These are phyloP conservation scores for Olyra latifolia DNA, from an alignment of 176 grass and related monocot genomes.

Conservation along the genomic window DNA sequence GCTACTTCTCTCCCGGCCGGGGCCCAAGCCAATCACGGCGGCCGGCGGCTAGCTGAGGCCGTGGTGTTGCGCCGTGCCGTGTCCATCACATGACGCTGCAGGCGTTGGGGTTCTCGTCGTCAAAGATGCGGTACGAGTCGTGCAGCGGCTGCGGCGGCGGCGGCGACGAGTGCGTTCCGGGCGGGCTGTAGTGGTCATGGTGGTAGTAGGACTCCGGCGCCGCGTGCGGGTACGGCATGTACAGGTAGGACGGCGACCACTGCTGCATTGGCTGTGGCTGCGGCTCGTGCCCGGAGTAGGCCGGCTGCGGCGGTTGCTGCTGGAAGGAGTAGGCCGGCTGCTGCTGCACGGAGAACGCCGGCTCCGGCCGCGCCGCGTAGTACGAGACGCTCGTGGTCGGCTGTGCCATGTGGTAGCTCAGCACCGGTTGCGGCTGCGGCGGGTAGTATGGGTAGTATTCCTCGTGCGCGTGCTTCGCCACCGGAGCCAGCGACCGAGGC, in stretches of 20 bases:
- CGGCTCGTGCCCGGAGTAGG: conserved; percentile 11
- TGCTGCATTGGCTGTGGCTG: conserved; percentile 29
- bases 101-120: conserved; percentile 79
- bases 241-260: conserved; percentile 53
- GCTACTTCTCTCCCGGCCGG: conserved; percentile 19
- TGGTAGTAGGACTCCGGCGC: conserved; percentile 41
- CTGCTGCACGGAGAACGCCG: conserved; percentile 29
- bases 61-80: background rate
- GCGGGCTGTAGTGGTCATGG: conserved; percentile 46
- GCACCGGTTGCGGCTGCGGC: conserved; percentile 56
- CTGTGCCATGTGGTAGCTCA: conserved; percentile 69
- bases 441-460: conserved; percentile 25
- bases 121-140: conserved; percentile 58
- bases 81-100: conserved; percentile 69
- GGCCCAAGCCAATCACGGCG: conserved; percentile 17
- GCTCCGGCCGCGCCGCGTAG: conserved; percentile 48
- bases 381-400: conserved; percentile 57
- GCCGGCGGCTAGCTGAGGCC: background rate
- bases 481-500: background rate
- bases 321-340: conserved; percentile 24
- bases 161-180: conserved; percentile 33
- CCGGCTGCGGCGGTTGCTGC: conserved; percentile 7
- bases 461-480: background rate
- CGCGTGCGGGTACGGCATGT: conserved; percentile 38
- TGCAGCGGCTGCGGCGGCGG: conserved; percentile 35